Base-by-base conservation (phyloP, 2,329 filamentous ascomycete genomes). In the Malbranchea cinnamomea region DNA sequence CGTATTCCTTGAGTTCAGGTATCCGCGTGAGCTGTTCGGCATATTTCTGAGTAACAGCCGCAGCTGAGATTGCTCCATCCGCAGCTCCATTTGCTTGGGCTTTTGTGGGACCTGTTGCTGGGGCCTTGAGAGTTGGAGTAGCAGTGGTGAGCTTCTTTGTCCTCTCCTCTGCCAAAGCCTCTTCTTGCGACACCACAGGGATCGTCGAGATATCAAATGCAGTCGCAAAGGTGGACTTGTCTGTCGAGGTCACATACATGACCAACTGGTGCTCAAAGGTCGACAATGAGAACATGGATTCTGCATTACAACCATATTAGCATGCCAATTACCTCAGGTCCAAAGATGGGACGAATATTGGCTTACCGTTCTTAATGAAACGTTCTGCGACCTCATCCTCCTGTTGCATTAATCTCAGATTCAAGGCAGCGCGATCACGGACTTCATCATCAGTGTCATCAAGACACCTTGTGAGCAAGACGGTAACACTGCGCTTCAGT, bases 381-480 rank as follows among this genome's bases (percentile, higher is more conserved):
- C 74, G 72, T 41, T 73, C 68, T 1, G 85, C 84, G 56, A 85
- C 67, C 37, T 91, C 80, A 44, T 92, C 82, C 43, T 92, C 83
- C 42, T 93, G 82, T 37, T 75, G 70, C 81, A 98, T 95, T 38
- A 98, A 63, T 48, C 84, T 71, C 35, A 98, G 65, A 54, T 93
- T 95, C 27, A 98, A 63, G 3, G 87, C 85, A 37, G 89, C 89
- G 52, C 89, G 83, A 52, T 98, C 89, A 44, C 89, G 75, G 34
- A 98, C 89, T 60, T 98, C 89, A 48, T 98, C 89, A 56, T 98
- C 89, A 3, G 85, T 85, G 52, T 98, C 89, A 53, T 98, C 89
- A 45, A 98, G 61, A 55, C 89, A 98, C 51, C 89, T 72, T 15
- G 80, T 91, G 20, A 98, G 75, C 26, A 98, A 69, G 28, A 98